Base-by-base conservation (phyloP, 2,329 filamentous ascomycete genomes). In the Emericellopsis atlantica region DNA sequence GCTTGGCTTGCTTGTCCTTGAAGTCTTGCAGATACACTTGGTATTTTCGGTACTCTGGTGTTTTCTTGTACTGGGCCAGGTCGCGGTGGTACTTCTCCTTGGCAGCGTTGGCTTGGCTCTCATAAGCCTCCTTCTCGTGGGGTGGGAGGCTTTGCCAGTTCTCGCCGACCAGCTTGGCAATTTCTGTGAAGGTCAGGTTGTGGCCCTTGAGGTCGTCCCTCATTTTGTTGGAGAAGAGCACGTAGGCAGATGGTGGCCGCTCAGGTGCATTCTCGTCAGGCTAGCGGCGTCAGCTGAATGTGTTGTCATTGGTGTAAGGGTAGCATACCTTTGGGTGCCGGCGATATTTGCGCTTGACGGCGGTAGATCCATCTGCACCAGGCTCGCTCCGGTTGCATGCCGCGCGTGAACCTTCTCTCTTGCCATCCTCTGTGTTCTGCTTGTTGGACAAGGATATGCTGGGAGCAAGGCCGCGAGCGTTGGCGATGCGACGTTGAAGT, bases 171-270 rank as follows among this genome's bases (percentile, higher is more conserved):
- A 87, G 64, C 52, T 89, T 89, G 10, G 84, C 84, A 46, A 90
- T 88, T 52, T 89, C 84, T 2, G 84, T 88, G 51, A 92, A 92
- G 1, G 80, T 83, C 5, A 90, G 62, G 37, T 82, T 84, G 44
- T 83, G 78, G 4, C 79, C 82, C 54, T 84, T 87, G 21, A 90
- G 61, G 18, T 84, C 76, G 50, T 90, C 85, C 50, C 85, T 76
- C 60, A 87, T 82, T 59, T 83, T 84, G 51, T 90, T 90, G 1
- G 85, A 89, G 53, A 92, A 92, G 14, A 90, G 73, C 11, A 90
- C 85, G 60, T 90, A 90, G 39, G 84, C 85, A 5, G 84, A 90
- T 0, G 84, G 82, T 1, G 85, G 83, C 21, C 84, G 70, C 53
- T 89, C 84, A 2, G 85, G 85, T 1, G 84, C 84, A 61, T 85